A percentile compares a stretch with the other conserved stretches of the same genome.
Conservation (phyloP, 306 rosid species). For the Astragalus glycyphyllos region DNA sequence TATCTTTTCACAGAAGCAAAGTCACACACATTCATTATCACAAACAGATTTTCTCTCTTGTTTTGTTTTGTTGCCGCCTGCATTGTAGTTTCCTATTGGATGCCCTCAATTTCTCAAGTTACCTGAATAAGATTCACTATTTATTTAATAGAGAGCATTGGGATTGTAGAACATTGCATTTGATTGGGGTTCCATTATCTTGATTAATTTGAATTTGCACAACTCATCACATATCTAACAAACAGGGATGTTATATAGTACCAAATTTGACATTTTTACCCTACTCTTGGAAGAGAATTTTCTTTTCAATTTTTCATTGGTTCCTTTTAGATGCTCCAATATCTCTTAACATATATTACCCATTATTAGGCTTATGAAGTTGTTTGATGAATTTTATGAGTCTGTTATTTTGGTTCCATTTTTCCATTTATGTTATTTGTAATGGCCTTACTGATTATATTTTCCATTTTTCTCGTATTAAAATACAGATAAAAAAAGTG, state of each 20-base stretch:
- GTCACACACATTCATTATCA: background rate
- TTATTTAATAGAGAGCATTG: background rate
- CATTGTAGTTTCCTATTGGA: too few relatives aligned
- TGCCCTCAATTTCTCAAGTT: conserved; percentile 23
- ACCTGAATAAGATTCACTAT: conserved; percentile 3
- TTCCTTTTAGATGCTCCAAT: background rate
- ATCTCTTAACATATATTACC: conserved; percentile 5
- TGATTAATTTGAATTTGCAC: background rate
- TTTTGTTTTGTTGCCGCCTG: too few relatives aligned
- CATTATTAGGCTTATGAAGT: conserved; percentile 14
- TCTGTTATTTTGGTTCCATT: conserved; percentile 10
- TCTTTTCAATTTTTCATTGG: conserved; percentile 9
- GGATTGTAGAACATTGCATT: background rate
- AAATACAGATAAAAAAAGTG: too few relatives aligned
- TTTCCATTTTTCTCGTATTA: too few relatives aligned
- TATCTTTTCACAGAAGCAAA: background rate
- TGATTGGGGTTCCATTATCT: background rate
- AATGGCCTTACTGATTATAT: too few relatives aligned
- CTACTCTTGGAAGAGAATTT: background rate
- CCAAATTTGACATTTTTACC: conserved; percentile 28
- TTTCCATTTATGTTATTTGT: conserved; percentile 11
- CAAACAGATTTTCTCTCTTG: background rate
- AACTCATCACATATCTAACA: background rate
- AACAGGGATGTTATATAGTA: background rate
- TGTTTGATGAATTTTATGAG: conserved; percentile 12